Percentiles rank a stretch among this genome's conserved stretches.
These are phyloP conservation scores for Flagelloscypha sp. DNA, from an alignment of 768 basidiomycete genomes.

Conservation along the genomic window DNA sequence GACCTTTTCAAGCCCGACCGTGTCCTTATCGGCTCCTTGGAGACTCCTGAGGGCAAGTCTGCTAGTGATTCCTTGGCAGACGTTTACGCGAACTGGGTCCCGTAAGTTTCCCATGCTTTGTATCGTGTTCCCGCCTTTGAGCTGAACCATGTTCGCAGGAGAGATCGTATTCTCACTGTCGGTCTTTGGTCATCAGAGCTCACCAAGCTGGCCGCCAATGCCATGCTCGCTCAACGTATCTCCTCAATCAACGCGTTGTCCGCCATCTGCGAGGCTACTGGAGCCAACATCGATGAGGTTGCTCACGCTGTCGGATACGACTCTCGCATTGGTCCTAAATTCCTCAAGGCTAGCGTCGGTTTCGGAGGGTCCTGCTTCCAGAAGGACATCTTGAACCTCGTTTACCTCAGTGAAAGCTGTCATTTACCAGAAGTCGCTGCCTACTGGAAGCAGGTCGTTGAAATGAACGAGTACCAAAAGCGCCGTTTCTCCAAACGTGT, in stretches of 20 bases:
- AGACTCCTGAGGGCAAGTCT: constrained; percentile 74
- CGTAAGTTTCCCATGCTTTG: constrained; percentile 44
- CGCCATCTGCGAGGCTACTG: constrained; percentile 97
- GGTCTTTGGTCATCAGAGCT: constrained; percentile 99
- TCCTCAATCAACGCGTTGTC: constrained; percentile 97
- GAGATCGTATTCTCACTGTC: constrained; percentile 79
- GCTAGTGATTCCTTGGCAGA: constrained; percentile 70
- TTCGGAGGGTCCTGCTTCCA: constrained; percentile 99
- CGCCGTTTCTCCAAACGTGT: constrained; percentile 90
- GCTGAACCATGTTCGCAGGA: constrained; percentile 27
- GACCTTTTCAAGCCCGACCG: constrained; percentile 90
- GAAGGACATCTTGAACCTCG: constrained; percentile 98
- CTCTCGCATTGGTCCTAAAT: constrained; percentile 87
- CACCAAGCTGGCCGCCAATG: constrained; percentile 97
- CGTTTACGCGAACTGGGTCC: constrained; percentile 97
- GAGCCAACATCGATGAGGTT: constrained; percentile 98
- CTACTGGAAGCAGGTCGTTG: constrained; percentile 96
- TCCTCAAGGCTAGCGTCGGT: constrained; percentile 91
- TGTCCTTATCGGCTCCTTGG: constrained; percentile 93
- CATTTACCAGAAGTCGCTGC: constrained; percentile 95
- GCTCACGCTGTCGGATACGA: constrained; percentile 91
- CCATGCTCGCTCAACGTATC: constrained; percentile 98
- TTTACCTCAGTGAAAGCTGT: constrained; percentile 90
- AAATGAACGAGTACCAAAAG: constrained; percentile 99
- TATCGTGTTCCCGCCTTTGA: not conserved